These are phyloP conservation scores for Ensete glaucum DNA, from an alignment of 176 grass and related monocot genomes.

Conservation along the genomic window DNA sequence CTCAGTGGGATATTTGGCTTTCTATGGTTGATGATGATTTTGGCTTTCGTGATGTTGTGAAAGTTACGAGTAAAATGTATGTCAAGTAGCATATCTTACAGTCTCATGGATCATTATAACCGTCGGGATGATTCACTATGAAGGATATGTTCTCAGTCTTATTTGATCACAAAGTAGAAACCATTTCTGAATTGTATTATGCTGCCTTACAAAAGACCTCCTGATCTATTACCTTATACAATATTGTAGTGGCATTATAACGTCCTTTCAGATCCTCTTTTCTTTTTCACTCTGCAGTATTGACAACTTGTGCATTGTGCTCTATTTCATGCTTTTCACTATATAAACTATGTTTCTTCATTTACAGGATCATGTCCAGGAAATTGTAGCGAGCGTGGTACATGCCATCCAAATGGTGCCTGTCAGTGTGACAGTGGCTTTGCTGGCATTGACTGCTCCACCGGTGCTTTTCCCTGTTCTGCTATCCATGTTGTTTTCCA, in stretches of 20 bases:
- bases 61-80: not conserved
- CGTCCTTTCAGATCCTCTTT: no score
- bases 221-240: no score
- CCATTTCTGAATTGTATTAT: no score
- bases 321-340: not conserved
- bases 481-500: not conserved
- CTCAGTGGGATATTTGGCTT: no score
- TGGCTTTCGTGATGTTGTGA: no score
- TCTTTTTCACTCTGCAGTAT: no score
- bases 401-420: conserved; percentile 65
- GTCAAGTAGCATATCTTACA: not conserved
- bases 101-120: not conserved
- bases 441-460: conserved; percentile 95
- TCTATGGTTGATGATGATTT: no score
- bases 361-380: conserved; percentile 66
- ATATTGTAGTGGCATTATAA: no score
- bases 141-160: not conserved
- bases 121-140: not conserved
- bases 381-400: conserved; percentile 61
- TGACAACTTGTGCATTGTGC: no score
- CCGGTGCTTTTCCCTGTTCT: conserved; percentile 37
- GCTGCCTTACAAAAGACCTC: no score
- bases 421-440: conserved; percentile 80
- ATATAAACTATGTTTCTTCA: not conserved
- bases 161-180: not conserved